Base-by-base conservation (phyloP, 2,329 filamentous ascomycete species). In the Aspergillus arachidicola region DNA sequence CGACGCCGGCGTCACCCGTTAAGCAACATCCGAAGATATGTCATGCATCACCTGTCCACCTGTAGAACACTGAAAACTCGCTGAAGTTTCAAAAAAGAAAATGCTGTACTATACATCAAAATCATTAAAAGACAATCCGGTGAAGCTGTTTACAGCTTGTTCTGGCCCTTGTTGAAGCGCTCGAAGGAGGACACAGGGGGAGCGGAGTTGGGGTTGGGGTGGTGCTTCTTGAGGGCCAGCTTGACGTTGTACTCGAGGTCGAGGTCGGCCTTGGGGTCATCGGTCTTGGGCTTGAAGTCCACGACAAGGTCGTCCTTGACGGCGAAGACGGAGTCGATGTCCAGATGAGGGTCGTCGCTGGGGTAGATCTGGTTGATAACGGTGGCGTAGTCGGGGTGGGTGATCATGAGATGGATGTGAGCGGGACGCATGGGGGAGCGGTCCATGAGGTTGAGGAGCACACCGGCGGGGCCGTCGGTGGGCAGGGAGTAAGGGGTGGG, bases 401-500 rank as follows among this genome's bases (percentile, higher is more conserved):
- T 85, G 71, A 82, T 78, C 80, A 86, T 87, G 36, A 87, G 73
- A 75, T 87, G 86, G 65, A 87, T 87, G 73, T 88, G 86, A 9
- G 85, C 86, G n/a, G 86, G 86, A 58, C 86, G 80, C 83, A 86
- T 85, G 23, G 86, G 85, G 66, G 86, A 85, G 63, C 86, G 81
- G 75, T 87, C 85, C 71, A 87, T 80, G 2, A 84, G 71, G 38
- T 78, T 78, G 67, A 87, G 80, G 21, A 87, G 78, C 16, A 81
- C 80, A 70, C 81, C 84, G 26, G 84, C 83, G 38, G 85, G 85
- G 12, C 81, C 89, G 70, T 91, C 87, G 57, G 84, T 88, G 51
- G 89, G 89, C 65, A 92, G 82, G 45, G 88, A 89, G 80, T 92
- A 92, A 6, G 88, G 87, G 0, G 90, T 92, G 0, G 90, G 90